Base-by-base conservation (phyloP, 257 asterid species). In the Nicotiana attenuata region DNA sequence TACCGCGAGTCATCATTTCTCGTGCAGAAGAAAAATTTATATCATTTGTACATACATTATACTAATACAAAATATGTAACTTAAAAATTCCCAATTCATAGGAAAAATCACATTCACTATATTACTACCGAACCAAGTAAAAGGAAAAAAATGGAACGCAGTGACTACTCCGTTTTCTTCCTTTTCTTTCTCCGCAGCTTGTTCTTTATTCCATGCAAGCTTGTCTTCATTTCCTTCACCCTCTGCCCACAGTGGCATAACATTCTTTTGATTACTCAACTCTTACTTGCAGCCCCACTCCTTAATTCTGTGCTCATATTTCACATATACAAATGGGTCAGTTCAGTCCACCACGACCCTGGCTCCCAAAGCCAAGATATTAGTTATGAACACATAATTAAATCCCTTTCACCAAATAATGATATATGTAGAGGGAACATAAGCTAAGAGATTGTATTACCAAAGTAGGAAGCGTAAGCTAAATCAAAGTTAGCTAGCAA, bases 401-500 rank as follows among this genome's bases (percentile, higher is more conserved):
- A n/a, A n/a, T n/a, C n/a, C n/a, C n/a, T n/a, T n/a, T n/a, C n/a
- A n/a, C n/a, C n/a, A n/a, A n/a, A n/a, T n/a, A n/a, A n/a, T n/a
- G n/a, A n/a, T n/a, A n/a, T n/a, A n/a, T n/a, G n/a, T n/a, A n/a
- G n/a, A n/a, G n/a, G n/a, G n/a, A n/a, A n/a, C n/a, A n/a, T n/a
- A n/a, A n/a, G 0, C 26, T 8, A 13, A 4, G 20, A 3, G n/a
- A n/a, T n/a, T n/a, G n/a, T n/a, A 9, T 20, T 87, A 91, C 97
- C 97, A 1, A 88, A 41, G 77, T 83, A 91, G 87, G 81, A 63
- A 93, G 79, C 6, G 95, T 86, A n/a, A 86, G 87, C n/a, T 13
- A 91, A 85, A 86, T 92, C 87, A 0, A 85, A 41, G 78, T n/a
- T 35, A 79, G 7, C 81, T 77, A 0, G 91, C 90, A 10, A 87